Conservation (phyloP, 1,284 basidiomycete species). For the Sanghuangporus sanghuang region DNA sequence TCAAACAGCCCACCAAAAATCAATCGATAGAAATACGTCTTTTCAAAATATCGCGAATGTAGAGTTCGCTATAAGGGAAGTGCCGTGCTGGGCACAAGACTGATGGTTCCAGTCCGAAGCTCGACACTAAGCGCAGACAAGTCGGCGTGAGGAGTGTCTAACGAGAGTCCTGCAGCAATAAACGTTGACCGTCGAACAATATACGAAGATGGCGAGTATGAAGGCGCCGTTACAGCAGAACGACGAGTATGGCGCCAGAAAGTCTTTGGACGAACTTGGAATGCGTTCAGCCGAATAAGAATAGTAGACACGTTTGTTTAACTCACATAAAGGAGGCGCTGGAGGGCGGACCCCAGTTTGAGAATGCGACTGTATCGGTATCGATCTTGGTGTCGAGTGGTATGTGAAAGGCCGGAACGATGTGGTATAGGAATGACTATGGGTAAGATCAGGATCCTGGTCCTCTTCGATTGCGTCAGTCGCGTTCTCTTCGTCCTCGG, state of each 20-base stretch:
- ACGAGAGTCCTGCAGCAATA: slow-evolving; percentile 60
- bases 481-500: background rate
- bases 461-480: slow-evolving; percentile 10
- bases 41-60: background rate
- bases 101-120: slow-evolving; percentile 38
- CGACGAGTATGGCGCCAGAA: slow-evolving; percentile 66
- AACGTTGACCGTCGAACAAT: slow-evolving; percentile 68
- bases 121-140: slow-evolving; percentile 65
- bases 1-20: background rate
- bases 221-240: slow-evolving; percentile 58
- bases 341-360: slow-evolving; percentile 47
- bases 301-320: background rate
- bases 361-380: slow-evolving; percentile 21
- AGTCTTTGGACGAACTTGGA: slow-evolving; percentile 56
- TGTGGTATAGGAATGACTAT: slow-evolving; percentile 26
- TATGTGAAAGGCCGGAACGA: slow-evolving; percentile 22
- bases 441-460: slow-evolving; percentile 20
- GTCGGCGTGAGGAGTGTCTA: slow-evolving; percentile 58
- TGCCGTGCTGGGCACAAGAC: slow-evolving; percentile 35
- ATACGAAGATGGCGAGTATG: slow-evolving; percentile 63
- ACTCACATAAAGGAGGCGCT: slow-evolving; percentile 59
- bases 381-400: slow-evolving; percentile 9
- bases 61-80: slow-evolving; percentile 10
- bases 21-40: background rate
- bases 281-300: background rate